These are phyloP conservation scores for Cerrena zonata DNA, from an alignment of 1,284 basidiomycete genomes.

Conservation along the genomic window DNA sequence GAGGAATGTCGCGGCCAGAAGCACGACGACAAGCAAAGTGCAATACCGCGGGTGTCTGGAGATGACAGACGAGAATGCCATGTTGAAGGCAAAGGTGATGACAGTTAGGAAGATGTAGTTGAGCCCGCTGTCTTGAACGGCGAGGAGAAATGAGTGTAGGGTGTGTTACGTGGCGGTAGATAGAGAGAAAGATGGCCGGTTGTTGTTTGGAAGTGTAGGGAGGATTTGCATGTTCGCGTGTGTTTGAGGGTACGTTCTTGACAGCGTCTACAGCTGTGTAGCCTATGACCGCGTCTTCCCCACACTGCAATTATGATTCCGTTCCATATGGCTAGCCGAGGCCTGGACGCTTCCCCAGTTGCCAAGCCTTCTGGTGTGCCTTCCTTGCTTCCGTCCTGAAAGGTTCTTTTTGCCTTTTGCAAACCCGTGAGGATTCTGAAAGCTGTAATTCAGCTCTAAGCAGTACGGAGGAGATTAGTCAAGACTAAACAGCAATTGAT, in stretches of 20 bases:
- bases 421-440: no score
- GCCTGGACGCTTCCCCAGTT: no score
- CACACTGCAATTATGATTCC: no score
- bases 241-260: background rate
- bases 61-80: conserved; percentile 6
- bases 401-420: no score
- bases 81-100: conserved; percentile 1
- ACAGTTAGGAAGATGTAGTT: background rate
- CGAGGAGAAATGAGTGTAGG: background rate
- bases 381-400: no score
- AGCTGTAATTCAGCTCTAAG: no score
- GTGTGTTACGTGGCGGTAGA: background rate
- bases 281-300: no score
- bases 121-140: background rate
- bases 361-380: no score
- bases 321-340: no score
- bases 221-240: background rate
- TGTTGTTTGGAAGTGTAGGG: background rate
- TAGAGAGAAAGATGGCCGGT: background rate
- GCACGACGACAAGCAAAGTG: conserved; percentile 9
- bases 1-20: conserved; percentile 11
- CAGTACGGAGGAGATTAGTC: no score
- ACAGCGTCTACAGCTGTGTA: no score
- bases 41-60: conserved; percentile 13
- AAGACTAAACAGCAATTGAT: no score